Base-by-base conservation (phyloP, 306 rosid genomes). In the Acacia confusa region DNA sequence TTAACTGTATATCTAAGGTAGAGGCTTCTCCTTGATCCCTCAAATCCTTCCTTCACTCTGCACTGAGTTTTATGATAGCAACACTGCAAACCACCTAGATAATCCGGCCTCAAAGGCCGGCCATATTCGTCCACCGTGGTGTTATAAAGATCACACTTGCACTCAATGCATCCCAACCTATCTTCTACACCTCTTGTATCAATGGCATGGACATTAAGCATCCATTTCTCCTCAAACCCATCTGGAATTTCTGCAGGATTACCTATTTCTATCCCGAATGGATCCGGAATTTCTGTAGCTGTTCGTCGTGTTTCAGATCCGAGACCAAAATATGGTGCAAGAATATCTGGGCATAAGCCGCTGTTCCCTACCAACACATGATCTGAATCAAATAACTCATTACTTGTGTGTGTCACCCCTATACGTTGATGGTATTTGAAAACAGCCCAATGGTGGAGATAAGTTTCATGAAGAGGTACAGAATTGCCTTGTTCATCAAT, bases 251-350 rank as follows among this genome's bases (percentile, higher is more conserved):
- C 84, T 13, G 68, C 89, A 19, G 86, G 88, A 82, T 94, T 85
- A 11, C 97, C 97, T 24, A 87, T 53, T 72, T 91, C 96, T 20
- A 91, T 79, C 6, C 97, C 97, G 67, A 76, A 92, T 47, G 98
- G 97, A 64, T 87, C 85, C 0, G 98, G 98, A 78, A 92, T 75
- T 57, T 82, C 52, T 0, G 90, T 92, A 9, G 82, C 19, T 1
- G 97, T 94, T 78, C 78, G 83, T n/a, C 97, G 79, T 5, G 96
- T 86, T 69, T 92, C 97, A 0, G 98, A 87, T 73, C 98, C 98
- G 12, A 45, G 19, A 45, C 19, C 52, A 45, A 45, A 45, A 45
- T 45, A 13, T 9, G 13, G 19, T 12, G 14, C 52, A 3, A 11
- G 52, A 45, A 15, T 4, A 45, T 45, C 15, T 45, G 52, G 52